A percentile compares a stretch with the other conserved stretches of the same genome.
These are phyloP conservation scores for Leccinum fallax DNA, from an alignment of 1,284 basidiomycete species.

Conservation along the genomic window DNA sequence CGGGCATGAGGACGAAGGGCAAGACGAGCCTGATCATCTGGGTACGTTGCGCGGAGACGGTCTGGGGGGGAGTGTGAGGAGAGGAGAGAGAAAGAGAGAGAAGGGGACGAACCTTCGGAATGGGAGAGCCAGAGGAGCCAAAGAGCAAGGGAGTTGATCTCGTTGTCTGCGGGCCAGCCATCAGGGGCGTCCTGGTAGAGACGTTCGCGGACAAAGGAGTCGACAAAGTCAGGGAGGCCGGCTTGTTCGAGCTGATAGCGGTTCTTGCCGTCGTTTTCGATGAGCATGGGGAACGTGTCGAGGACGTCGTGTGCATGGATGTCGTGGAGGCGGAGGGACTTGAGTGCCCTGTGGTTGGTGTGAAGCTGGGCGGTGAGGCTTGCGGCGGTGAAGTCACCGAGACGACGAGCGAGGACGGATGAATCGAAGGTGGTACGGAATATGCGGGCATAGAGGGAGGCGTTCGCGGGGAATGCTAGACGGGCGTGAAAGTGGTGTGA, in stretches of 20 bases:
- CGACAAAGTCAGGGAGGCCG: conserved; percentile 49
- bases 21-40: conserved; percentile 53
- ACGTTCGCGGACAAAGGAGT: conserved; percentile 45
- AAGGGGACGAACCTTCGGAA: conserved; percentile 43
- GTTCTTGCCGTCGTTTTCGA: conserved; percentile 81
- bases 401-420: conserved; percentile 45
- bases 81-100: background rate
- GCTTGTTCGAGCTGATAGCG: conserved; percentile 58
- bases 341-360: conserved; percentile 44
- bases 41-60: conserved; percentile 46
- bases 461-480: conserved; percentile 42
- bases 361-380: conserved; percentile 49
- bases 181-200: conserved; percentile 45
- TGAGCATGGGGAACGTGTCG: conserved; percentile 54
- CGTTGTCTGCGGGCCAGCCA: conserved; percentile 60
- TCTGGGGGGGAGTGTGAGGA: conserved; percentile 36
- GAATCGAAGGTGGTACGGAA: conserved; percentile 65
- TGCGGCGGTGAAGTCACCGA: conserved; percentile 42
- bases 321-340: conserved; percentile 42
- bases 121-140: conserved; percentile 64
- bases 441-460: conserved; percentile 58
- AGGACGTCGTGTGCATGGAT: conserved; percentile 48
- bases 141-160: conserved; percentile 53
- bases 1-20: conserved; percentile 58
- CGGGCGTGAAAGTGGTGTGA: conserved; percentile 5